phyloP scores from a whole-genome alignment of 2,329 filamentous ascomycete genomes.

The Coleophoma crateriformis region DNA sequence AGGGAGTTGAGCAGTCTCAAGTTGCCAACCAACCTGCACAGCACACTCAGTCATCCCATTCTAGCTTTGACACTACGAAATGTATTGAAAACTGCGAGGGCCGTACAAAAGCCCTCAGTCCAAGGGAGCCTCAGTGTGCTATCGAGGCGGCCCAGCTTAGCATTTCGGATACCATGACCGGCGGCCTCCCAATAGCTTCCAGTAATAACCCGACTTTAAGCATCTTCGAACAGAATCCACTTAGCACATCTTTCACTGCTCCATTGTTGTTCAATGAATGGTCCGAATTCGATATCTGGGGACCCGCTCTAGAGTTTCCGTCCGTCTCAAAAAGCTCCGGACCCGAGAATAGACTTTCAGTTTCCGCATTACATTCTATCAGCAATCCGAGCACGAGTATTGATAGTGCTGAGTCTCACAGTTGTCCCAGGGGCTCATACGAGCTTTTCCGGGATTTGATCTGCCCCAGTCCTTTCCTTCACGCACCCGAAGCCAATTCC shows the following conservation, averaged over 20 bases:
- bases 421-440: conserved; percentile 17
- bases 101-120: neutral
- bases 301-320: conserved; percentile 2
- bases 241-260: neutral
- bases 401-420: conserved; percentile 8
- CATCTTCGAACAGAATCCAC: conserved; percentile 2
- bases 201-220: conserved; percentile 2
- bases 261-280: conserved; percentile 6
- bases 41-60: no score
- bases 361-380: conserved; percentile 2
- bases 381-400: conserved; percentile 1
- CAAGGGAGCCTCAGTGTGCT: neutral
- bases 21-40: neutral
- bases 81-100: no score
- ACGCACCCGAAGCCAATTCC: conserved; percentile 17
- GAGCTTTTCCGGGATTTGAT: conserved; percentile 18
- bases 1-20: neutral
- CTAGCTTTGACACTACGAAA: no score
- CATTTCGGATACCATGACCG: neutral
- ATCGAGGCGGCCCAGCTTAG: conserved; percentile 3
- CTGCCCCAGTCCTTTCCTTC: conserved; percentile 14
- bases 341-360: neutral
- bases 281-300: conserved; percentile 7
- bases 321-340: neutral
- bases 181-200: neutral